Base-by-base conservation (phyloP, 768 basidiomycete species). In the Lanmaoa rubissima region DNA sequence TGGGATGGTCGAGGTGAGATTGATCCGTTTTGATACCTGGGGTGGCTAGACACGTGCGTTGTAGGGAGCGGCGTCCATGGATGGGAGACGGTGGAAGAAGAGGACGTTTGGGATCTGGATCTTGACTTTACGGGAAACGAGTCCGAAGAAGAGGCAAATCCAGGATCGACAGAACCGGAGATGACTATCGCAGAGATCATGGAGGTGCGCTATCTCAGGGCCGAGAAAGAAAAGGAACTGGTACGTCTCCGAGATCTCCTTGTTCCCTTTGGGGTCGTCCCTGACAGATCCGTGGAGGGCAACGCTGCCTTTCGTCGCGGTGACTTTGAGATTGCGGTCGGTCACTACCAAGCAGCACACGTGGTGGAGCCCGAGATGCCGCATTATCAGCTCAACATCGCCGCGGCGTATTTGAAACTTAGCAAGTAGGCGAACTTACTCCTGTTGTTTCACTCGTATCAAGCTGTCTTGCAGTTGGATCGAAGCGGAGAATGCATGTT, bases 31-130 rank as follows among this genome's bases (percentile, higher is more conserved):
- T 26, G 14, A 2, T 26, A 1, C 17, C 4, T 21, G 12, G 38
- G 19, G 19, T 36, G 38, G 24, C 53, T 66, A 31, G 42, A 56
- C 31, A 10, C 9, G 45, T 5, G 24, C 38, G 45, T 21, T 49
- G 21, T 57, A 77, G 76, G 76, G 13, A 84, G 81, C 51, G 87
- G 88, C 4, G 77, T 90, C 4, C 80, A 75, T 63, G 87, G 86
- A 1, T 90, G 88, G 88, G 86, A 84, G 62, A 87, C 86, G 12
- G 80, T 82, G 56, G 85, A 87, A 45, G 88, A 90, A 60, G 88
- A 90, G 58, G 88, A 90, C 60, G 78, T 87, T 9, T 90, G 88
- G 88, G 86, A 86, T 55, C 70, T 85, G 32, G 84, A 85, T 51
- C 72, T 90, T 9, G 87, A 89, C 66, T 87, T 87, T 65, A 82